Evolutionary conservation across 106 monocot genomes (phyloP).

Genomic region (Hemerocallis citrina): DNA sequence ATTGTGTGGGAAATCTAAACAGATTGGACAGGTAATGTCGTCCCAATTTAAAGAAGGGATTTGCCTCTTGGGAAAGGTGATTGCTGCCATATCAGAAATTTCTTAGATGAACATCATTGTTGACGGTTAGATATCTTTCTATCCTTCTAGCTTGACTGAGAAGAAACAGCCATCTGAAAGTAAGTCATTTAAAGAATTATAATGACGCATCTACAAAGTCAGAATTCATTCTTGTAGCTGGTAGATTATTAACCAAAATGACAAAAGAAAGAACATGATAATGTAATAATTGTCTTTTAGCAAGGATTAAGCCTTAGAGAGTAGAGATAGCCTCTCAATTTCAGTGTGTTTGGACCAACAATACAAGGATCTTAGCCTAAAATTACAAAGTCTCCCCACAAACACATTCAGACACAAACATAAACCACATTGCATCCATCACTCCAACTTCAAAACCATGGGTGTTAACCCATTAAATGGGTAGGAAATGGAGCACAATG

Average conservation of each 20-base stretch:
- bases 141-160: background rate
- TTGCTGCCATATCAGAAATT: slow-evolving; percentile 13
- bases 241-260: background rate
- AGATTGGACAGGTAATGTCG: slow-evolving; percentile 61
- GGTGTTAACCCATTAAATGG: too few species aligned
- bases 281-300: too few species aligned
- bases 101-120: background rate
- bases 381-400: background rate
- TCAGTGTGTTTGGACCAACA: background rate
- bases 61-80: slow-evolving; percentile 4
- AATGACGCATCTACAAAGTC: background rate
- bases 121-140: background rate
- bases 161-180: background rate
- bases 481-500: too few species aligned
- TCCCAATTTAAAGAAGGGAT: slow-evolving; percentile 27
- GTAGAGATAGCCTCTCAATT: background rate
- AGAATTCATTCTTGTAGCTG: background rate
- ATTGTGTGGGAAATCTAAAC: slow-evolving; percentile 73
- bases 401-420: background rate
- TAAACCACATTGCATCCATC: background rate
- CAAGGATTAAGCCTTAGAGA: background rate
- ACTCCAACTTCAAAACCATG: background rate
- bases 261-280: background rate
- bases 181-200: slow-evolving; percentile 1
- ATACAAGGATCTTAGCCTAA: background rate